A percentile compares a stretch with the other conserved stretches of the same genome.
phyloP scores from a whole-genome alignment of 140 eudicot genomes.

The Erigeron philadelphicus region DNA sequence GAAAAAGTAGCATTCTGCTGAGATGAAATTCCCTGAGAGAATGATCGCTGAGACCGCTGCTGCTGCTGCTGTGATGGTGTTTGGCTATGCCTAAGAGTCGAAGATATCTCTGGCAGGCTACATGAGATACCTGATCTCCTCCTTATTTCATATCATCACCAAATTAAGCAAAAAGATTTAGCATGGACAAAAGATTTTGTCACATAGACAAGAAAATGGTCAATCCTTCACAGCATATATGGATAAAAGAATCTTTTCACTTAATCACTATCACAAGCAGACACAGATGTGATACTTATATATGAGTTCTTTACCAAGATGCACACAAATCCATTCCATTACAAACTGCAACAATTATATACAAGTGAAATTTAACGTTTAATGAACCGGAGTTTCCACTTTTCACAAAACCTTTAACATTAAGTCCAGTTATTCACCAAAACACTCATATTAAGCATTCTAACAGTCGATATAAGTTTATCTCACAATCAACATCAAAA shows the following conservation, averaged over 20 bases:
- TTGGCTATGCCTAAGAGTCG: constrained; percentile 54
- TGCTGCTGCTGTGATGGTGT: constrained; percentile 43
- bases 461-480: constrained; percentile 1
- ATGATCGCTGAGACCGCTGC: constrained; percentile 71
- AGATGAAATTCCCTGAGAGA: constrained; percentile 80
- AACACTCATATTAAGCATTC: constrained; percentile 9
- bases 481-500: neutral
- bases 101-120: constrained; percentile 48
- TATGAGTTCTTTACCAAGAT: constrained; percentile 25
- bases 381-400: constrained; percentile 8
- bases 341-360: constrained; percentile 4
- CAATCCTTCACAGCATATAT: constrained; percentile 13
- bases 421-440: constrained; percentile 21
- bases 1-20: constrained; percentile 62
- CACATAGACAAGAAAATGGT: neutral
- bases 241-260: neutral
- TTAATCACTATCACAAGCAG: constrained; percentile 17
- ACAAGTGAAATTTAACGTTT: neutral
- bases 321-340: constrained; percentile 10
- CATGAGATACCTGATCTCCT: constrained; percentile 45
- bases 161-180: constrained; percentile 17
- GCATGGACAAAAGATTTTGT: neutral
- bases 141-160: constrained; percentile 28
- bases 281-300: constrained; percentile 10
- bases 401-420: constrained; percentile 9